Conservation (phyloP, 2,329 filamentous ascomycete species). For the Exophiala sideris region DNA sequence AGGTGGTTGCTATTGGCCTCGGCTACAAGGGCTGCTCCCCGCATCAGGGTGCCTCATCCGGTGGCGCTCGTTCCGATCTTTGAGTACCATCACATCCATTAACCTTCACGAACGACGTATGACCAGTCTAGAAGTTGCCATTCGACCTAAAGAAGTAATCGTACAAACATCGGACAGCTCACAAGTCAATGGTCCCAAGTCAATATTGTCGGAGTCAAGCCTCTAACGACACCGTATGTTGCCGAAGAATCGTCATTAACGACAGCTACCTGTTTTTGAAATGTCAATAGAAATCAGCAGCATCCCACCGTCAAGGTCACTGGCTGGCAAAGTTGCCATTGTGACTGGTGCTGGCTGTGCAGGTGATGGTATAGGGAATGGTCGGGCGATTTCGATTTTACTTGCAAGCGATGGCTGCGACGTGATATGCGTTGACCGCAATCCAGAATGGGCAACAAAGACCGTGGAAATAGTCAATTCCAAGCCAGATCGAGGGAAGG, state of each 20-base stretch:
- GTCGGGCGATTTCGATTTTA: constrained; percentile 56
- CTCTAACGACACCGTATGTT: not conserved
- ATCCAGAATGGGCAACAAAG: constrained; percentile 47
- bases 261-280: too few relatives aligned
- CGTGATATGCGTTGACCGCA: constrained; percentile 58
- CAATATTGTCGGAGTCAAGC: not conserved
- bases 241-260: not conserved
- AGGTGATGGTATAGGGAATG: constrained; percentile 59
- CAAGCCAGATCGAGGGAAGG: constrained; percentile 37
- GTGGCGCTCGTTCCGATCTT: too few relatives aligned
- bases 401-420: constrained; percentile 57
- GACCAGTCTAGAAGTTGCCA: too few relatives aligned
- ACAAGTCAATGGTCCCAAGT: too few relatives aligned
- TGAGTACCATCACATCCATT: too few relatives aligned
- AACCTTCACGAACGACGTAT: too few relatives aligned
- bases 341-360: constrained; percentile 57
- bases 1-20: too few relatives aligned
- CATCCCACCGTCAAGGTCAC: constrained; percentile 12
- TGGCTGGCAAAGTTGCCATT: constrained; percentile 41
- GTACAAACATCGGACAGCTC: too few relatives aligned
- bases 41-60: too few relatives aligned
- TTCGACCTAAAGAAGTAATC: too few relatives aligned
- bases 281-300: not conserved
- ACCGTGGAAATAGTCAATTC: constrained; percentile 53
- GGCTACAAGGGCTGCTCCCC: too few relatives aligned